These are phyloP conservation scores for Globisporangium emineosum DNA, from an alignment of 352 stramenopile genomes.

Conservation along the genomic window DNA sequence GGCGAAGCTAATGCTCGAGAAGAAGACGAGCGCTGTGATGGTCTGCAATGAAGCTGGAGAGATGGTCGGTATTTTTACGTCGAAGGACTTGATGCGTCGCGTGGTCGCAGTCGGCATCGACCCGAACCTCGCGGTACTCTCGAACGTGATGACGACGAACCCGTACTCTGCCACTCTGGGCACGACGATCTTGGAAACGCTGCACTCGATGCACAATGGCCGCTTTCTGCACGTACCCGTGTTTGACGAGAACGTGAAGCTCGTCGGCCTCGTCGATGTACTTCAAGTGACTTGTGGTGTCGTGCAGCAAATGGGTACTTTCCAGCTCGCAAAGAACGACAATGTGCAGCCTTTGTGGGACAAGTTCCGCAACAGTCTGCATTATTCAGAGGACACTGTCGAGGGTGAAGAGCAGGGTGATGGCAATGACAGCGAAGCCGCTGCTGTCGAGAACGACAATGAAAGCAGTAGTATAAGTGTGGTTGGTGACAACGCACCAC, in stretches of 20 bases:
- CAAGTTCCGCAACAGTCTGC: conserved; percentile 64
- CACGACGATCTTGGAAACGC: conserved; percentile 94
- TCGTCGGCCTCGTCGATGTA: conserved; percentile 95
- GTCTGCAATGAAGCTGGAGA: conserved; percentile 82
- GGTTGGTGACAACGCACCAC: background rate
- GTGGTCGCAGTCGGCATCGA: conserved; percentile 90
- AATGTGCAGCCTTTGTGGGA: conserved; percentile 74
- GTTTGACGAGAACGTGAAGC: conserved; percentile 82
- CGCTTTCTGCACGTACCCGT: conserved; percentile 96
- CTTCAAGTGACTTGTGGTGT: conserved; percentile 92
- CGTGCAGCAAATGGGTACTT: conserved; percentile 80
- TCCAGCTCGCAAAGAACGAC: conserved; percentile 67
- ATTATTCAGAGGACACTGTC: conserved; percentile 24
- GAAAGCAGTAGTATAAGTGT: conserved; percentile 1
- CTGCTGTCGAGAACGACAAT: background rate
- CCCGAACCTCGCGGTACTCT: conserved; percentile 78
- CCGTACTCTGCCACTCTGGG: conserved; percentile 91
- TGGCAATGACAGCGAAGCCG: conserved; percentile 12
- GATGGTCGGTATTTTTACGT: conserved; percentile 96
- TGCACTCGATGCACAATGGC: conserved; percentile 98
- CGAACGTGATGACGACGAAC: conserved; percentile 93
- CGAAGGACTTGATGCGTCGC: conserved; percentile 97
- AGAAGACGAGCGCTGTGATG: conserved; percentile 85
- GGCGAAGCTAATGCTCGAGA: conserved; percentile 76
- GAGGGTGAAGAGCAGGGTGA: conserved; percentile 31